Evolutionary conservation across 2,329 filamentous ascomycete species (phyloP).

Genomic region (Microdochium nivale): DNA sequence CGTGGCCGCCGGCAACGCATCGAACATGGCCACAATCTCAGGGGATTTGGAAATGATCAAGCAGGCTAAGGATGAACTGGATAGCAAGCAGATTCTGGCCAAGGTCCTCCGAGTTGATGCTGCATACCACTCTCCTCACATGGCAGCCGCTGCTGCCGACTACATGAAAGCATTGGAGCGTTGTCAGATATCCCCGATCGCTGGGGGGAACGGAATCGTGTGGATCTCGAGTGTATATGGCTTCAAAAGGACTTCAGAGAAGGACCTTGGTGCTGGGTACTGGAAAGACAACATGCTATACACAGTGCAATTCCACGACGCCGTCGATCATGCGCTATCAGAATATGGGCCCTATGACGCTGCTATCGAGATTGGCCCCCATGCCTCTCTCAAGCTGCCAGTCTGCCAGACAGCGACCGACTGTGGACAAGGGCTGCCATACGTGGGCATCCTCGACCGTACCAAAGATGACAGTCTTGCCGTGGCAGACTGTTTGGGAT

Average conservation of each 20-base stretch:
- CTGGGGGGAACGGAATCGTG: constrained; percentile 1
- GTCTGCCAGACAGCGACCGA: constrained; percentile 22
- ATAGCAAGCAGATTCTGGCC: constrained; percentile 16
- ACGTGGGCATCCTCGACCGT: constrained; percentile 22
- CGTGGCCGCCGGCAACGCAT: constrained; percentile 25
- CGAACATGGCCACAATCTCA: constrained; percentile 25
- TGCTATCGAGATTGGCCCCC: constrained; percentile 35
- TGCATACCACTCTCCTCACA: constrained; percentile 33
- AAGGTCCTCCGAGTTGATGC: constrained; percentile 24
- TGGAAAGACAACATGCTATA: constrained; percentile 36
- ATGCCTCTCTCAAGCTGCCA: constrained; percentile 33
- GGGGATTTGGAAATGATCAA: constrained; percentile 21
- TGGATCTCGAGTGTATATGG: constrained; percentile 17
- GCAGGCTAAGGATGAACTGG: constrained; percentile 10
- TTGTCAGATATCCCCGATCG: not conserved
- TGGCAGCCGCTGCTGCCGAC: constrained; percentile 25
- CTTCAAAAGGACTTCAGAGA: constrained; percentile 1
- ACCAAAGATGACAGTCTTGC: constrained; percentile 18
- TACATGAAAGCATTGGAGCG: constrained; percentile 2
- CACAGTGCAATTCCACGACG: constrained; percentile 34
- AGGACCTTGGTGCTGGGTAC: constrained; percentile 17
- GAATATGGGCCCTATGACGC: constrained; percentile 17
- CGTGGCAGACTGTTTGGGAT: constrained; percentile 23
- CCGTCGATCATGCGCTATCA: constrained; percentile 19
- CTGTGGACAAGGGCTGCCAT: constrained; percentile 12